Base-by-base conservation (phyloP, 2,329 filamentous ascomycete genomes). In the Aspergillus niger region DNA sequence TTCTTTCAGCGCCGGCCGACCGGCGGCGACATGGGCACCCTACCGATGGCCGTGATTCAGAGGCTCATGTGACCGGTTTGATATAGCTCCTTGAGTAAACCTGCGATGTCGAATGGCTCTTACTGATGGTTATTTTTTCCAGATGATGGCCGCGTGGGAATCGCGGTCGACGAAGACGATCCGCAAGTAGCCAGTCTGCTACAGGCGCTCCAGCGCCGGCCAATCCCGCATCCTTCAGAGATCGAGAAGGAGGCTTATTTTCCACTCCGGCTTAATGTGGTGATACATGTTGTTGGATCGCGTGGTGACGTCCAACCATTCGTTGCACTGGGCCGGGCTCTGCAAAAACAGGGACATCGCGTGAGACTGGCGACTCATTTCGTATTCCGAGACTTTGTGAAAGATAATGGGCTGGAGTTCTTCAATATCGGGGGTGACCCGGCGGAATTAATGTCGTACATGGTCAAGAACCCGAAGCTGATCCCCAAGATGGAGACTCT, bases 401-500 rank as follows among this genome's bases (percentile, higher is more conserved):
- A 86, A 63, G 86, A 90, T 61, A 87, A 88, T 72, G 88, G 83
- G 0, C 81, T 92, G 20, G 90, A 92, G 68, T 92, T 91, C 72
- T 91, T 89, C 74, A 85, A 79, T 63, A 90, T 91, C 55, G 89
- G 89, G 20, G 89, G 89, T 4, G 88, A 92, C 71, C 89, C 89
- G 2, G 83, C 86, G 2, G 85, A 90, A 69, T 80, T 91, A 43
- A 92, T 91, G 89, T 90, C 91, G 3, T 95, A 93, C 70, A 95
- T 95, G 91, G 91, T 95, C 53, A 92, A 93, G 75, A 90, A 95
- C 66, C 91, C 91, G 0, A 91, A 91, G 0, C 80, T 96, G 30
- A 91, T 95, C 88, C 91, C 92, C 2, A 89, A 89, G 0, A 85
- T 94, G 58, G 89, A 92, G 53, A 86, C 89, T 0, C 75, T 96